These are phyloP conservation scores for Trichoderma arundinaceum DNA, from an alignment of 2,329 filamentous ascomycete genomes.

Conservation along the genomic window DNA sequence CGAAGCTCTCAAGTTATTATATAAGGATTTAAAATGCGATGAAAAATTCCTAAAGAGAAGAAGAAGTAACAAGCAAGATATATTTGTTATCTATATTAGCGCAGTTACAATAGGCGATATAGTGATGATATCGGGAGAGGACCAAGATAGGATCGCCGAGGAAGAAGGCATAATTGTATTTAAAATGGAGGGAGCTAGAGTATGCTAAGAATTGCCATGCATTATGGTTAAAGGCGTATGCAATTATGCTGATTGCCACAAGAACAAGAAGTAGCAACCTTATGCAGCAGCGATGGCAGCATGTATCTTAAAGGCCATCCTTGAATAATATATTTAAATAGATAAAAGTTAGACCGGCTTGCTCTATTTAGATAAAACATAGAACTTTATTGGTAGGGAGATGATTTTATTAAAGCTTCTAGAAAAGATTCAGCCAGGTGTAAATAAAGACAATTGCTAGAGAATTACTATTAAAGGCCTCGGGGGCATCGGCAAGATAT, in stretches of 20 bases:
- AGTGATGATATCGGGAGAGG: conserved; percentile 46
- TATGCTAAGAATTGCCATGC: conserved; percentile 41
- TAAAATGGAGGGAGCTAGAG: conserved; percentile 44
- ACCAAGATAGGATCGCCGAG: conserved; percentile 43
- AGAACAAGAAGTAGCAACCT: conserved; percentile 25
- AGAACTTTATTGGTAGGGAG: conserved; percentile 36
- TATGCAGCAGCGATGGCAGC: conserved; percentile 25
- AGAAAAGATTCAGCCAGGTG: background rate
- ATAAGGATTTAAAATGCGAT: conserved; percentile 32
- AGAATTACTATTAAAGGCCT: background rate
- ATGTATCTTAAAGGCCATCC: background rate
- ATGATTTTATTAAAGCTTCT: conserved; percentile 32
- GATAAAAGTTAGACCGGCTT: background rate
- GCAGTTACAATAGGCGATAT: conserved; percentile 47
- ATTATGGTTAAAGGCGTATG: conserved; percentile 35
- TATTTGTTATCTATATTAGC: conserved; percentile 44
- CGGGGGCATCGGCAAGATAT: background rate
- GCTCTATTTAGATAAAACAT: conserved; percentile 36
- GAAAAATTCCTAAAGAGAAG: conserved; percentile 41
- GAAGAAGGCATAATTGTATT: conserved; percentile 34
- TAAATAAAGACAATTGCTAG: background rate
- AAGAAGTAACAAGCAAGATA: conserved; percentile 33
- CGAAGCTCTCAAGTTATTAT: conserved; percentile 22
- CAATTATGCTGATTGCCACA: conserved; percentile 26
- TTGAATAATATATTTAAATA: background rate